Evolutionary conservation across 208 protist species (phyloP).

Genomic region (Tritrichomonas foetus): DNA sequence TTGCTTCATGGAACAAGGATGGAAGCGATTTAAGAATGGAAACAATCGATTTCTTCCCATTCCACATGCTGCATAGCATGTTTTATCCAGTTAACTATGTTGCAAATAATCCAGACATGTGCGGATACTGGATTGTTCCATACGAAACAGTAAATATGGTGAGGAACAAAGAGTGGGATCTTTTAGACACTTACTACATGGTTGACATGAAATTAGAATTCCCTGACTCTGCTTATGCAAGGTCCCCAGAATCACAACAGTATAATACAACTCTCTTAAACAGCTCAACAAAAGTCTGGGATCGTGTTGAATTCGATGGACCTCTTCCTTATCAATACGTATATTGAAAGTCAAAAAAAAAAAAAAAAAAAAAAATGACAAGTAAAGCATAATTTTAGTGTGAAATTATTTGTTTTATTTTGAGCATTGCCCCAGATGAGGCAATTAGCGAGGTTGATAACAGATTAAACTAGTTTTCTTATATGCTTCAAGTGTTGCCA

Average conservation of each 20-base stretch:
- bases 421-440: too few species aligned
- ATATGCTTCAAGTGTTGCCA: too few species aligned
- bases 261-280: neutral
- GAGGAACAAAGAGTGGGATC: neutral
- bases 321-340: conserved; percentile 37
- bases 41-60: neutral
- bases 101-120: neutral
- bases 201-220: neutral
- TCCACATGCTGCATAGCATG: neutral
- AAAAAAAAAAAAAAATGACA: too few species aligned
- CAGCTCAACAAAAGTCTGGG: neutral
- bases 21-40: neutral
- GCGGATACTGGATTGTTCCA: conserved; percentile 16
- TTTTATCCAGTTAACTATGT: neutral
- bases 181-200: neutral
- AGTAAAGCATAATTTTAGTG: too few species aligned
- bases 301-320: neutral
- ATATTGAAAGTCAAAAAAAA: neutral
- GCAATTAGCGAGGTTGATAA: too few species aligned
- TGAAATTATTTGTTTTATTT: too few species aligned
- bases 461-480: too few species aligned
- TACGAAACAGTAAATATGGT: neutral
- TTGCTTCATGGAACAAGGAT: neutral
- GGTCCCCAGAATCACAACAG: neutral
- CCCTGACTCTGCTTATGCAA: neutral